Evolutionary conservation across 139 green algal genomes (phyloP).

Genomic region (Chlamydomonas sp.): DNA sequence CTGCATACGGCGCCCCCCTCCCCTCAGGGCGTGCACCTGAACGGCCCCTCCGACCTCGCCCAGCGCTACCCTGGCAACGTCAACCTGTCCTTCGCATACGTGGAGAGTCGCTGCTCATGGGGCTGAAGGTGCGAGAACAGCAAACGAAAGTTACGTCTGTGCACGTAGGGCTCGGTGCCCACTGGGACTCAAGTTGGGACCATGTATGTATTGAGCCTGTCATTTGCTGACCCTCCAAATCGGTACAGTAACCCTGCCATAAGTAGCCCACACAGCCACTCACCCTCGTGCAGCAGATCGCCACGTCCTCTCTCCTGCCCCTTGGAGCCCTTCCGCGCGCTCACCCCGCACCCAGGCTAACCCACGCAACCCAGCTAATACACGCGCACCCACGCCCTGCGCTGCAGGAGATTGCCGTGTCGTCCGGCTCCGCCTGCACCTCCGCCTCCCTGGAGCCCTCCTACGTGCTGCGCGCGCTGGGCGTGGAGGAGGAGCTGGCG

Average conservation of each 20-base stretch:
- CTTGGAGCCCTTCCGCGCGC: background rate
- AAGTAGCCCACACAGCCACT: too few species aligned
- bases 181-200: too few species aligned
- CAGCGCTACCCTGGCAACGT: slow-evolving; percentile 92
- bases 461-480: slow-evolving; percentile 97
- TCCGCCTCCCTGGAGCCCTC: slow-evolving; percentile 93
- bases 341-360: background rate
- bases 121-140: slow-evolving; percentile 84
- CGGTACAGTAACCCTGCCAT: too few species aligned
- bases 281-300: too few species aligned
- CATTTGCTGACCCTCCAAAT: too few species aligned
- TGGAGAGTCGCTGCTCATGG: slow-evolving; percentile 99
- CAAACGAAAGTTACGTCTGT: background rate
- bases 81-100: slow-evolving; percentile 98
- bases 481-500: slow-evolving; percentile 98
- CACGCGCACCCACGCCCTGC: background rate
- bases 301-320: background rate
- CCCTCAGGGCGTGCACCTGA: slow-evolving; percentile 84
- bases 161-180: too few species aligned
- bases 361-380: background rate
- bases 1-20: background rate
- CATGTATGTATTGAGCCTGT: too few species aligned
- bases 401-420: slow-evolving; percentile 88
- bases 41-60: slow-evolving; percentile 73
- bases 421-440: slow-evolving; percentile 93